Evolutionary conservation across 768 basidiomycete species (phyloP).

Genomic region (Antrodiella citrinella): DNA sequence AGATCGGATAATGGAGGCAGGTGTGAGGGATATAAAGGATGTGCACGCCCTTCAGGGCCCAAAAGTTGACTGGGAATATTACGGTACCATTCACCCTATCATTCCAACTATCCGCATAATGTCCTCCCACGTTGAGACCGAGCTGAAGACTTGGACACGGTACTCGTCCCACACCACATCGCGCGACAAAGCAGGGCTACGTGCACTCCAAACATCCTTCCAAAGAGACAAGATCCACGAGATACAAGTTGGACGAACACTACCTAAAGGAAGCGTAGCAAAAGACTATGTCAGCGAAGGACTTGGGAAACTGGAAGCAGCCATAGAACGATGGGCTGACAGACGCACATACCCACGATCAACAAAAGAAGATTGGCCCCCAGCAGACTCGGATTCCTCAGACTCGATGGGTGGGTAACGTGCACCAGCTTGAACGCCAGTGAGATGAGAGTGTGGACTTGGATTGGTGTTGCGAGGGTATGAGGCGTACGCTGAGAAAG

Average conservation of each 20-base stretch:
- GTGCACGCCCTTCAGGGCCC: no score
- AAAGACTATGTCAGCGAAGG: not conserved
- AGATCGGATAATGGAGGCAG: slow-evolving; percentile 26
- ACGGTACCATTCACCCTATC: not conserved
- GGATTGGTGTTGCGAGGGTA: no score
- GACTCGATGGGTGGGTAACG: no score
- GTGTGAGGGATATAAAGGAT: slow-evolving; percentile 30
- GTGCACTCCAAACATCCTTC: not conserved
- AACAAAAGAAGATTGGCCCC: not conserved
- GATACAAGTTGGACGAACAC: not conserved
- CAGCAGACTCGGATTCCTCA: no score
- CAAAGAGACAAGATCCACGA: not conserved
- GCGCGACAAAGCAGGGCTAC: not conserved
- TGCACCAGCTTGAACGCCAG: no score
- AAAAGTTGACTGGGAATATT: not conserved
- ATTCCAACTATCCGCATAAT: not conserved
- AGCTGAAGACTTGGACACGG: not conserved
- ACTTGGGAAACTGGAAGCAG: not conserved
- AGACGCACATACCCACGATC: not conserved
- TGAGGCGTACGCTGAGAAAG: no score
- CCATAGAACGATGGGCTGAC: not conserved
- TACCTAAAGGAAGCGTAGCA: not conserved
- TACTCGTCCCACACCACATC: not conserved
- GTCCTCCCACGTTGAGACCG: not conserved
- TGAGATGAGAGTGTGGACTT: no score